phyloP scores from a whole-genome alignment of 495 filamentous ascomycete genomes.

The Hyaloscypha bicolor region DNA sequence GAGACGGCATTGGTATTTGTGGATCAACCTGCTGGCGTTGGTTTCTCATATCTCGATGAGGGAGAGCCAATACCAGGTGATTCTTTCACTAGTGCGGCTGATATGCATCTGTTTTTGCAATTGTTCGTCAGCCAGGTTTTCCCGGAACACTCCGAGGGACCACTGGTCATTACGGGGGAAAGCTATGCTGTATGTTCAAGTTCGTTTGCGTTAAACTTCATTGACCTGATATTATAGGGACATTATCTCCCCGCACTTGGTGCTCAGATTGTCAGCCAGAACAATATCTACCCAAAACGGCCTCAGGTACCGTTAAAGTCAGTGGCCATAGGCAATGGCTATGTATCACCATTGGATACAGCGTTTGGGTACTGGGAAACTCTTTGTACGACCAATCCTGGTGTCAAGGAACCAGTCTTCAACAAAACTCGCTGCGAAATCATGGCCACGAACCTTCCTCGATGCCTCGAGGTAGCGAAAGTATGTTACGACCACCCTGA shows the following conservation, averaged over 20 bases:
- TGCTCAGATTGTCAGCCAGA: conserved; percentile 46
- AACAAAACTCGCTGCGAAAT: conserved; percentile 59
- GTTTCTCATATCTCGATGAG: conserved; percentile 27
- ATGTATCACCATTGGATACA: conserved; percentile 68
- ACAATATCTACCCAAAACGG: conserved; percentile 40
- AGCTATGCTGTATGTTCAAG: conserved; percentile 39
- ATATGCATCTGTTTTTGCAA: conserved; percentile 40
- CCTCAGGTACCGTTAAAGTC: conserved; percentile 76
- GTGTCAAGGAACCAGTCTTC: conserved; percentile 34
- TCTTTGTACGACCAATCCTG: conserved; percentile 64
- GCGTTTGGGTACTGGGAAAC: conserved; percentile 53
- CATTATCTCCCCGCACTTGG: conserved; percentile 17
- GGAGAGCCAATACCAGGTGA: conserved; percentile 17
- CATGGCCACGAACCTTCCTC: conserved; percentile 69
- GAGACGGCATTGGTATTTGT: conserved; percentile 27
- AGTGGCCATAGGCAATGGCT: conserved; percentile 71
- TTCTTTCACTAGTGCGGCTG: conserved; percentile 58
- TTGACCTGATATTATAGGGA: not conserved
- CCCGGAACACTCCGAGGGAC: conserved; percentile 32
- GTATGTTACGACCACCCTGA: conserved; percentile 68
- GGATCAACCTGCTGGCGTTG: conserved; percentile 28
- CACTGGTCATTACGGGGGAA: conserved; percentile 41
- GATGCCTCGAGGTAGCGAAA: conserved; percentile 66
- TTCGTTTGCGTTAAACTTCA: not conserved
- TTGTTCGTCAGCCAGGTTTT: conserved; percentile 44